Evolutionary conservation across 148 eudicot species (phyloP).

Genomic region (Agrostemma githago): DNA sequence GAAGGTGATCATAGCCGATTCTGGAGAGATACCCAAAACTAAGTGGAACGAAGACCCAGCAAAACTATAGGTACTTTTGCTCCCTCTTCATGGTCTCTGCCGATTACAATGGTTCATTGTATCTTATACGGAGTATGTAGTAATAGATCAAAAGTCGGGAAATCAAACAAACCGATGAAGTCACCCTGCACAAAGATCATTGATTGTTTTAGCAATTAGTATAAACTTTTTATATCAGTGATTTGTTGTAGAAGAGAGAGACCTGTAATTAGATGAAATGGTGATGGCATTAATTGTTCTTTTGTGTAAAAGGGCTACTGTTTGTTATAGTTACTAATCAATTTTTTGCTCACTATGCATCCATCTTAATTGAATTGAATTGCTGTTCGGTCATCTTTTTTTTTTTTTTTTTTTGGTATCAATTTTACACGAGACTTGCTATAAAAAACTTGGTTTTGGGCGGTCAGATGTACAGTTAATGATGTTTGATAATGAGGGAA

Average conservation of each 20-base stretch:
- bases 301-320: conserved; percentile 19
- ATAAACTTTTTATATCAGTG: conserved; percentile 1
- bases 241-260: conserved; percentile 6
- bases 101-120: not conserved
- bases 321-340: conserved; percentile 6
- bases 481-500: too few relatives aligned
- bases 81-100: conserved; percentile 1
- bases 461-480: too few relatives aligned
- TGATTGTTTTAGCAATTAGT: conserved; percentile 11
- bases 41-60: conserved; percentile 63
- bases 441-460: too few relatives aligned
- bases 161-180: not conserved
- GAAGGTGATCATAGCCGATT: conserved; percentile 80
- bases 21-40: conserved; percentile 80
- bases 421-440: too few relatives aligned
- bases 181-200: conserved; percentile 12
- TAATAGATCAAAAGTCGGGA: conserved; percentile 5
- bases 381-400: too few relatives aligned
- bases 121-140: conserved; percentile 15
- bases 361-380: too few relatives aligned
- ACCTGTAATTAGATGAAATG: conserved; percentile 15
- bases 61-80: conserved; percentile 25
- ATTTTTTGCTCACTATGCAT: not conserved
- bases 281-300: not conserved
- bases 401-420: too few relatives aligned